Evolutionary conservation across 75 land plant species (phyloP).

Genomic region (Pinus tabuliformis): DNA sequence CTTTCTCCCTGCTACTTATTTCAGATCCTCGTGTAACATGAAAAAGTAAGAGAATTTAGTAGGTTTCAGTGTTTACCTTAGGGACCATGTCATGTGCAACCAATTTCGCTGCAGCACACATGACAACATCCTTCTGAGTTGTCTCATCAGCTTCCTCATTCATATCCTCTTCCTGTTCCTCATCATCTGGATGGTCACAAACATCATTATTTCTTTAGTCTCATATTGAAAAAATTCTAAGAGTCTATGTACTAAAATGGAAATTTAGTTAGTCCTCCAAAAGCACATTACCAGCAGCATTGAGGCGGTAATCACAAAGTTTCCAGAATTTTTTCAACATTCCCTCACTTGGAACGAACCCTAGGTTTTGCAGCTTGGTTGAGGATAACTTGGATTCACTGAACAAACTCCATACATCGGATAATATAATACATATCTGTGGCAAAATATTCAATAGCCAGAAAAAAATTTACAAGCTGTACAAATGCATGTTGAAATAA

Average conservation of each 20-base stretch:
- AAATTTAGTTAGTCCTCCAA: conserved; percentile 1
- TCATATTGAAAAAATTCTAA: background rate
- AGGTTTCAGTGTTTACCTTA: conserved; percentile 40
- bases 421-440: conserved; percentile 73
- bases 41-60: background rate
- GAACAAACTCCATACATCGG: conserved; percentile 85
- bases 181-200: conserved; percentile 52
- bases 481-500: background rate
- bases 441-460: background rate
- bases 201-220: background rate
- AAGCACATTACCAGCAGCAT: conserved; percentile 51
- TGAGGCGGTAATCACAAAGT: conserved; percentile 74
- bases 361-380: conserved; percentile 67
- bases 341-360: conserved; percentile 57
- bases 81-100: conserved; percentile 74
- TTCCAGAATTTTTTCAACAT: conserved; percentile 75
- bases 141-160: conserved; percentile 72
- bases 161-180: conserved; percentile 74
- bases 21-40: background rate
- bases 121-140: conserved; percentile 69
- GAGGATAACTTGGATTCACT: conserved; percentile 52
- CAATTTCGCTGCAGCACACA: conserved; percentile 85
- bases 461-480: background rate
- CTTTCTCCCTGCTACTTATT: background rate
- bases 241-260: background rate